Evolutionary conservation across 2,329 filamentous ascomycete genomes (phyloP), one percentile per base, ranked within the genome.

Genomic region (Fusarium piperis): DNA sequence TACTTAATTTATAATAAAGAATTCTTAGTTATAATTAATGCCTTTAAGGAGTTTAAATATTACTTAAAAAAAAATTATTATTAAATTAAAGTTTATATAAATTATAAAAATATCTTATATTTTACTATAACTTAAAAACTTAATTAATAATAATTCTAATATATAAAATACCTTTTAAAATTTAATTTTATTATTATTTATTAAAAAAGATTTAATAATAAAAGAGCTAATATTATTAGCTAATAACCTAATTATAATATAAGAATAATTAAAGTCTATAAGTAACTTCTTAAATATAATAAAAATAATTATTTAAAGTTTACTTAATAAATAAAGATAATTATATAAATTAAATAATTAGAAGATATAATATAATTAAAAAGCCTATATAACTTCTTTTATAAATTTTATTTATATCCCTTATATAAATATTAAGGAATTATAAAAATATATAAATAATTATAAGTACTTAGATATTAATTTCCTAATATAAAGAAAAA

Each of bases 1-100:
- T 77, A 78, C 33, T 18, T 35, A 26, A 75, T 75, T 11, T 71
- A 76, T 48, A 59, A 76, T 55, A 74, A 76, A 57, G 64, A 75
- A 71, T 71, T 78, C 28, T 53, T 76, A 16, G 38, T 46, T 8
- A 77, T 78, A 28, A 57, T 76, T 48, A 68, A 75, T 53, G n/a
- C 39, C 16, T 74, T 77, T 65, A 72, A 78, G 28, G 62, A 77
- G 70, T 78, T 70, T 35, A 55, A 56, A 66, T 60, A 74, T 18
- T 76, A 78, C 30, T 18, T 75, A 13, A 28, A 53, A 26, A 36
- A 33, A 62, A 74, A 23, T 23, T 46, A 67, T 4, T 69, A 72
- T 53, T 48, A 71, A 20, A 20, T 73, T 51, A 72, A 72, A 36
- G 35, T 76, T 35, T 74, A 71, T 63, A 72, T 59, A 23, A 53